phyloP scores from a whole-genome alignment of 306 rosid genomes.

The Arachis hypogaea region DNA sequence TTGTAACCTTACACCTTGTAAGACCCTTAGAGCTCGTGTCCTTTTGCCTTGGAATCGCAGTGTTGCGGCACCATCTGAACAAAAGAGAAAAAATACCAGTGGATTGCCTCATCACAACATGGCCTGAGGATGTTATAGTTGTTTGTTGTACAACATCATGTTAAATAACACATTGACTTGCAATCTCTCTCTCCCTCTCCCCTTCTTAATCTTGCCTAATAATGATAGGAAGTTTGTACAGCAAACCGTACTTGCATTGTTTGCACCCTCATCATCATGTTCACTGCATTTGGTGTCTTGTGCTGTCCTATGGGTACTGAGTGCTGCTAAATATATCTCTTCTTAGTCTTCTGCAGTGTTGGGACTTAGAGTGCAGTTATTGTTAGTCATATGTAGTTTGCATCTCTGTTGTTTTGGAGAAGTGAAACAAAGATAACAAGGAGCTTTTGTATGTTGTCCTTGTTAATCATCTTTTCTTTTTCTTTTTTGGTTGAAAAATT shows the following conservation, averaged over 20 bases:
- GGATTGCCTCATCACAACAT: conserved; percentile 37
- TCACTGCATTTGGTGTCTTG: conserved; percentile 1
- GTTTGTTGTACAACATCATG: conserved; percentile 44
- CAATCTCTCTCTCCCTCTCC: conserved; percentile 6
- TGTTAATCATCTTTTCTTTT: background rate
- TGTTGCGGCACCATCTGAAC: conserved; percentile 35
- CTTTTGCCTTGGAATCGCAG: conserved; percentile 37
- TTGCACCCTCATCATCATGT: background rate
- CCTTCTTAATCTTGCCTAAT: background rate
- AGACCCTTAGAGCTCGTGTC: conserved; percentile 39
- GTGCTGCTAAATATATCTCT: background rate
- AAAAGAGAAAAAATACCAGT: conserved; percentile 20
- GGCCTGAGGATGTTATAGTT: conserved; percentile 39
- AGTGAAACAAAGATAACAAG: background rate
- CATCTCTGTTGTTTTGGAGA: background rate
- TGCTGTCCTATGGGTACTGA: background rate
- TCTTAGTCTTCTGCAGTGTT: background rate
- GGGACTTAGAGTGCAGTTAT: background rate
- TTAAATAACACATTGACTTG: conserved; percentile 32
- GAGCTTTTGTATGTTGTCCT: background rate
- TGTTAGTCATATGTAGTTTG: background rate
- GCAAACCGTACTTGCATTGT: background rate
- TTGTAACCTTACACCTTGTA: conserved; percentile 41
- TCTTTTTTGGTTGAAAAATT: background rate
- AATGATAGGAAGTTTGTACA: conserved; percentile 32